Conservation (phyloP, 2,329 filamentous ascomycete species). For the Triangularia setosa region DNA sequence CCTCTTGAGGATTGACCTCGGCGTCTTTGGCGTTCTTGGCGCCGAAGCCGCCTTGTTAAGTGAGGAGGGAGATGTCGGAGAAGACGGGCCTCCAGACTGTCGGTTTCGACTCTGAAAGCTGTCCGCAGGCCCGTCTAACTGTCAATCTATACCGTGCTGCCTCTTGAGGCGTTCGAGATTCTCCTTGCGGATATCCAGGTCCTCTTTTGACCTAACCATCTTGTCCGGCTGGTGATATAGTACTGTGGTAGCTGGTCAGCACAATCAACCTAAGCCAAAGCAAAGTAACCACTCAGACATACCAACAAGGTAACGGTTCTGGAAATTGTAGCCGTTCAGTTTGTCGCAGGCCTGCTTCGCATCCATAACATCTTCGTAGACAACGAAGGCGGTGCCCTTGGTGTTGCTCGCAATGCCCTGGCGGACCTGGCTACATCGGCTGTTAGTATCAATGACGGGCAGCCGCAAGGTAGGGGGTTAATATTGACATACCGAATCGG, state of each 20-base stretch:
- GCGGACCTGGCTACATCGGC: slow-evolving; percentile 76
- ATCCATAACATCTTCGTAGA: slow-evolving; percentile 99
- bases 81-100: slow-evolving; percentile 61
- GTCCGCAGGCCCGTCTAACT: slow-evolving; percentile 67
- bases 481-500: slow-evolving; percentile 74
- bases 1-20: slow-evolving; percentile 42
- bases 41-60: slow-evolving; percentile 31
- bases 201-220: slow-evolving; percentile 80
- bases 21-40: slow-evolving; percentile 39
- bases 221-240: slow-evolving; percentile 64
- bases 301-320: slow-evolving; percentile 98
- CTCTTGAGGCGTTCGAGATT: slow-evolving; percentile 98
- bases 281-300: slow-evolving; percentile 40
- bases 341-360: slow-evolving; percentile 99
- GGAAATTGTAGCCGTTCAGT: slow-evolving; percentile 99
- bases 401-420: slow-evolving; percentile 96
- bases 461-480: slow-evolving; percentile 8
- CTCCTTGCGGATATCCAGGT: slow-evolving; percentile 88
- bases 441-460: slow-evolving; percentile 21
- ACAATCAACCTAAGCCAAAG: not conserved
- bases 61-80: slow-evolving; percentile 40
- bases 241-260: slow-evolving; percentile 37
- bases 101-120: slow-evolving; percentile 31
- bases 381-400: slow-evolving; percentile 97
- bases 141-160: slow-evolving; percentile 98